phyloP scores from a whole-genome alignment of 352 stramenopile genomes.

The Plasmopara halstedii region DNA sequence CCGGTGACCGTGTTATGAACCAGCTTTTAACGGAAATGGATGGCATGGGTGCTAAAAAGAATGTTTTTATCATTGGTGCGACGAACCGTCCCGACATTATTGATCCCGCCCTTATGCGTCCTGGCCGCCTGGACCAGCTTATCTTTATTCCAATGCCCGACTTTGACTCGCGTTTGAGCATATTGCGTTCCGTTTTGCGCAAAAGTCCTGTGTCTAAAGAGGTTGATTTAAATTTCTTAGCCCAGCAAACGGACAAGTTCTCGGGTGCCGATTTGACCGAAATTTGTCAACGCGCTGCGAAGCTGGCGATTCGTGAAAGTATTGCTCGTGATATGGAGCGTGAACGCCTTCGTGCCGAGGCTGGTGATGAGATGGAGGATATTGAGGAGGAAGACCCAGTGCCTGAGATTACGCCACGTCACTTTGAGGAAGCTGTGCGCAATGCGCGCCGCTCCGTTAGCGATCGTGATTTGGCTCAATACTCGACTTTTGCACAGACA shows the following conservation, averaged over 20 bases:
- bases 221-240: conserved; percentile 96
- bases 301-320: conserved; percentile 98
- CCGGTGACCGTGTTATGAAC: conserved; percentile 99
- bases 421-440: conserved; percentile 98
- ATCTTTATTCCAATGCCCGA: conserved; percentile 97
- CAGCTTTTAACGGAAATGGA: conserved; percentile 99
- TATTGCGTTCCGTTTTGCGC: conserved; percentile 94
- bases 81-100: conserved; percentile 99
- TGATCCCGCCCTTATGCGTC: conserved; percentile 96
- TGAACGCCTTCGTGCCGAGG: conserved; percentile 90
- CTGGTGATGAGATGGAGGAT: conserved; percentile 81
- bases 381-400: conserved; percentile 96
- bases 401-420: conserved; percentile 88
- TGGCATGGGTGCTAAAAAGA: conserved; percentile 98
- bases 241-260: conserved; percentile 97
- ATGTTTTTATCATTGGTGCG: conserved; percentile 99
- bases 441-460: conserved; percentile 96
- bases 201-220: conserved; percentile 98
- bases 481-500: conserved; percentile 83
- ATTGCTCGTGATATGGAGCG: conserved; percentile 98
- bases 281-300: conserved; percentile 99
- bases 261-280: conserved; percentile 99
- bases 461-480: conserved; percentile 95
- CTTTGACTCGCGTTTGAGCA: conserved; percentile 92
- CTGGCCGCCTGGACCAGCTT: conserved; percentile 97